Evolutionary conservation across 116 monocot species (phyloP), one percentile per base, ranked within the genome.

Genomic region (Cymodocea nodosa): DNA sequence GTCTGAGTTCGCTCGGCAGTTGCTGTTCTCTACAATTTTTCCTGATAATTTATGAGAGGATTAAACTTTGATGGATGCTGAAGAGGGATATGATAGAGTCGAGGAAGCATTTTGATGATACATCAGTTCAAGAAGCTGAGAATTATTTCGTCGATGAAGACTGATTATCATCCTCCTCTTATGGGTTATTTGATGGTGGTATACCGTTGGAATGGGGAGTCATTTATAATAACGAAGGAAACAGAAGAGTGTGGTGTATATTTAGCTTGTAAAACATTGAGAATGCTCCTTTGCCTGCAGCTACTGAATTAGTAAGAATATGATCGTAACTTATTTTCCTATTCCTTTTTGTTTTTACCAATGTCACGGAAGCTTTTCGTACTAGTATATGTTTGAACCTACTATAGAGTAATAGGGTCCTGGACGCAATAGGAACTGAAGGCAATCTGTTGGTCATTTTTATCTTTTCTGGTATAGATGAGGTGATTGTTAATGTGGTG

Each of bases 1-100:
- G 73, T 73, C 72, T 50, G 73, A 60, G 35, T 81, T 81, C 54
- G 69, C 67, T 23, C 74, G 52, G 62, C 70, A 65, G 15, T 73
- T 81, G 20, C 12, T 81, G 73, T 35, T 76, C 63, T 76, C 81
- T 4, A 81, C 77, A 0, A 70, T 81, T n/a, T 77, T 81, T 35
- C 71, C 65, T 17, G 67, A 71, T 18, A 30, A 18, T 17, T 71
- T 63, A 67, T 71, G 37, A 78, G 37, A 78, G 63, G n/a, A 20
- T 19, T 2, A 62, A 62, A 15, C 25, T 23, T 24, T 24, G 22
- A 15, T 14, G 25, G 58, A 58, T 11, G 4, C 25, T 14, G 14
- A 57, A 57, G 23, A 23, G 57, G 4, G 24, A 57, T n/a, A n/a
- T 22, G 22, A 12, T 57, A 2, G 25, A 22, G 22, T 25, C 23